phyloP scores from a whole-genome alignment of 228 moss, liverwort and hornwort species.

The Sphagnum magellanicum region DNA sequence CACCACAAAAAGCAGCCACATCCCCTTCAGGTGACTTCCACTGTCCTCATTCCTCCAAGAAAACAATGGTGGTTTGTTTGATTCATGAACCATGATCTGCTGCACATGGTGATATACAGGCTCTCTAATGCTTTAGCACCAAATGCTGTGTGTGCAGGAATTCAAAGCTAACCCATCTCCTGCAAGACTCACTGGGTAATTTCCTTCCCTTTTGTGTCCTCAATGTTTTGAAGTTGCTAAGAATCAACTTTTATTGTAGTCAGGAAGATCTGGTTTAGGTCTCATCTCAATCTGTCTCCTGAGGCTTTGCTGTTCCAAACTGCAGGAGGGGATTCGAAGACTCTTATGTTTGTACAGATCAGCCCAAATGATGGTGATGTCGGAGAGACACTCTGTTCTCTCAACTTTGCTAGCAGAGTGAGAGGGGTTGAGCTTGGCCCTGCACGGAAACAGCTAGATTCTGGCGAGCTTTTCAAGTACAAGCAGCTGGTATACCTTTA shows the following conservation, averaged over 20 bases:
- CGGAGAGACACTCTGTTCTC: constrained; percentile 77
- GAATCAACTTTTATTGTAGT: background rate
- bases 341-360: constrained; percentile 97
- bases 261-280: no score
- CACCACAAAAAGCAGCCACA: constrained; percentile 91
- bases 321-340: constrained; percentile 91
- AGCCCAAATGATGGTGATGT: constrained; percentile 89
- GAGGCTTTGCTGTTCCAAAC: background rate
- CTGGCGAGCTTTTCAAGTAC: constrained; percentile 92
- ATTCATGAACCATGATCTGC: background rate
- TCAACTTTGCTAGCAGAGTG: constrained; percentile 96
- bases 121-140: background rate
- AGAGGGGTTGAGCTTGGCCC: constrained; percentile 95
- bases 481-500: constrained; percentile 73
- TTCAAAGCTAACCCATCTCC: constrained; percentile 87
- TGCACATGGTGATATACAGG: background rate
- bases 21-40: constrained; percentile 67
- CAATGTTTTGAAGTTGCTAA: background rate
- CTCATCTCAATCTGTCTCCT: no score
- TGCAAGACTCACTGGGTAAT: constrained; percentile 91
- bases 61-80: background rate
- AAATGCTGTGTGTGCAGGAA: constrained; percentile 46
- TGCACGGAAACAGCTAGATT: constrained; percentile 84
- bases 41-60: background rate
- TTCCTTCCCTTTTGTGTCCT: background rate